Conservation (phyloP, 345 rosid species). For the Trapa bicornis region DNA sequence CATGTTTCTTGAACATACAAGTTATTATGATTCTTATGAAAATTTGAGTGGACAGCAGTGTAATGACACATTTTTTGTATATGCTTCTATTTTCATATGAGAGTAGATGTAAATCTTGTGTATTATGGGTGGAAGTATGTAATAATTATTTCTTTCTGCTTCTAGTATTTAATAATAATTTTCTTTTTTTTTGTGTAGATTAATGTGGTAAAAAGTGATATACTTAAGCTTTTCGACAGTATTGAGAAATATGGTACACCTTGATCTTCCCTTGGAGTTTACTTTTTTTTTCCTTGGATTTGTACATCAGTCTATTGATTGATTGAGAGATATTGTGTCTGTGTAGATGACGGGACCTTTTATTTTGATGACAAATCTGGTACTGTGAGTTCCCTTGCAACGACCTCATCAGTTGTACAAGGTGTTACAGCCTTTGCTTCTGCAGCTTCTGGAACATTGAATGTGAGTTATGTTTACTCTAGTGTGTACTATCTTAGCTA, state of each 20-base stretch:
- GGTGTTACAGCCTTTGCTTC: slow-evolving; percentile 67
- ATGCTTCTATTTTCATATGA: background rate
- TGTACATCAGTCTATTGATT: background rate
- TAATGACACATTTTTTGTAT: too few relatives aligned
- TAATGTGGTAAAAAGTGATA: slow-evolving; percentile 43
- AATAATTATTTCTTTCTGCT: background rate
- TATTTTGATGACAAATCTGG: slow-evolving; percentile 68
- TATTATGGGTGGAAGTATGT: background rate
- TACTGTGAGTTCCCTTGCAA: slow-evolving; percentile 56
- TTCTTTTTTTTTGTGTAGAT: slow-evolving; percentile 31
- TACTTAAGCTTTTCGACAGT: slow-evolving; percentile 76
- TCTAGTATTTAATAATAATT: background rate
- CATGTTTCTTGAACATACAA: background rate
- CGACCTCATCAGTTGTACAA: slow-evolving; percentile 71
- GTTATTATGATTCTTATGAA: background rate
- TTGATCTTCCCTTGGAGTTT: background rate
- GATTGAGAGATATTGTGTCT: background rate
- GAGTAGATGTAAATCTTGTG: background rate
- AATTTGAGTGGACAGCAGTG: too few relatives aligned
- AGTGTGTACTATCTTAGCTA: slow-evolving; percentile 6
- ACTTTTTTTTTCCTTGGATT: background rate
- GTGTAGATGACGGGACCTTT: slow-evolving; percentile 69
- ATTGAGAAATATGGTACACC: slow-evolving; percentile 70
- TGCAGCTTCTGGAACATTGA: slow-evolving; percentile 38
- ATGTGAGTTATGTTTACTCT: slow-evolving; percentile 30